These are phyloP conservation scores for Eragrostis nindensis DNA, from an alignment of 176 grass and related monocot species.

Conservation along the genomic window DNA sequence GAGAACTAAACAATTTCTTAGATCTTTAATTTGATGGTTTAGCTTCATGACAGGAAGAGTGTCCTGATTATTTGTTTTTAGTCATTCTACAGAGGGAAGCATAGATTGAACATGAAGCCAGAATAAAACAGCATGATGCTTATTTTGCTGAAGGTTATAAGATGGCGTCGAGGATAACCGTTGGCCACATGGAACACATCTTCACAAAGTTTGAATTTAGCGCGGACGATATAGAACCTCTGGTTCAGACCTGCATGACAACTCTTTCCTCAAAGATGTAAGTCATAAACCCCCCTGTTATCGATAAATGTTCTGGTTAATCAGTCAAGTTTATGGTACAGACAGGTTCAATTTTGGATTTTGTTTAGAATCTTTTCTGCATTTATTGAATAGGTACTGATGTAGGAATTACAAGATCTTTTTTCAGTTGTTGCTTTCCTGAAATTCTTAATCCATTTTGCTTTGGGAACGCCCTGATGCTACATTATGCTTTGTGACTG, in stretches of 20 bases:
- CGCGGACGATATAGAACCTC: constrained; percentile 59
- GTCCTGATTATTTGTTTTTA: no score
- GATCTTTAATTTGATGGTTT: no score
- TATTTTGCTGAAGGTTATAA: constrained; percentile 89
- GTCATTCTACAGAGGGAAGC: no score
- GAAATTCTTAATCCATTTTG: neutral
- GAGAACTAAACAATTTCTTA: no score
- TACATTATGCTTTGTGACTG: neutral
- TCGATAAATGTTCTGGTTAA: neutral
- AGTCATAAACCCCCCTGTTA: constrained; percentile 20
- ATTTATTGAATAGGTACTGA: neutral
- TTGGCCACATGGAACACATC: constrained; percentile 72
- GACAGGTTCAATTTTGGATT: neutral
- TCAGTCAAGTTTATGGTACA: neutral
- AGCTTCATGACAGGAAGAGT: no score
- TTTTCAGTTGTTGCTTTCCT: constrained; percentile 6
- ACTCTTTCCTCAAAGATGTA: constrained; percentile 94
- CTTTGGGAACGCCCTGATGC: neutral
- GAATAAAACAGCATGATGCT: no score
- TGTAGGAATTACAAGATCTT: neutral
- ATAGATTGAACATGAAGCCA: no score
- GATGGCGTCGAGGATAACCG: constrained; percentile 85
- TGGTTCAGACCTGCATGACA: constrained; percentile 70
- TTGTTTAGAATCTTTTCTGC: neutral
- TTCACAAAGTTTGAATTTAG: constrained; percentile 73